Percentiles rank a stretch among this genome's conserved stretches.
Evolutionary conservation across 1,139 yeast species (phyloP).

Genomic region (Casaregolazyma lundiana): DNA sequence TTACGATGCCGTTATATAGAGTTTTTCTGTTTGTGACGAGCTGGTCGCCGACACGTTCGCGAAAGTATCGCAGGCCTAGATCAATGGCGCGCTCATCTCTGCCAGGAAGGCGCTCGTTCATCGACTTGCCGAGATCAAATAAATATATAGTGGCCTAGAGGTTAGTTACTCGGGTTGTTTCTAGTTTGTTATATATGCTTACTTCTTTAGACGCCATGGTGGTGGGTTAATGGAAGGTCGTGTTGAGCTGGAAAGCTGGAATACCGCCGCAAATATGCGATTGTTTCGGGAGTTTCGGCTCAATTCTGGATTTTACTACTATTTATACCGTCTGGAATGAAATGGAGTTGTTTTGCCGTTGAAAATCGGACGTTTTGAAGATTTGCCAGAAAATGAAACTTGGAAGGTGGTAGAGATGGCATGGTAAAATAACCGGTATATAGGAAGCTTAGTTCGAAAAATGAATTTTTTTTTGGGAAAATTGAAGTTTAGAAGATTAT

Average conservation of each 20-base stretch:
- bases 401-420: neutral
- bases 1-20: slow-evolving; percentile 5
- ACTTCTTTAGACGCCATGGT: slow-evolving; percentile 38
- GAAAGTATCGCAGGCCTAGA: slow-evolving; percentile 39
- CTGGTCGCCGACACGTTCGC: slow-evolving; percentile 42
- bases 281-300: no score
- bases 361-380: neutral
- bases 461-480: neutral
- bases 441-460: no score
- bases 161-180: slow-evolving; percentile 2
- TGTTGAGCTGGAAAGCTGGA: no score
- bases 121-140: slow-evolving; percentile 46
- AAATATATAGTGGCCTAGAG: slow-evolving; percentile 46
- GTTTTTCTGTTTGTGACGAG: slow-evolving; percentile 27
- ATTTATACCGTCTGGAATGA: neutral
- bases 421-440: neutral
- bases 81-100: slow-evolving; percentile 35
- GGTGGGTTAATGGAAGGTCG: neutral
- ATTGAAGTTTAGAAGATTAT: neutral
- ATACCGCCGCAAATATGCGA: no score
- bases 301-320: neutral
- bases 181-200: slow-evolving; percentile 10
- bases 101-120: slow-evolving; percentile 33
- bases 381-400: no score
- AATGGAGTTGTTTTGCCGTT: neutral